Evolutionary conservation across 2,329 filamentous ascomycete genomes (phyloP), one percentile per base, ranked within the genome.

Genomic region (Fusarium vanettenii): DNA sequence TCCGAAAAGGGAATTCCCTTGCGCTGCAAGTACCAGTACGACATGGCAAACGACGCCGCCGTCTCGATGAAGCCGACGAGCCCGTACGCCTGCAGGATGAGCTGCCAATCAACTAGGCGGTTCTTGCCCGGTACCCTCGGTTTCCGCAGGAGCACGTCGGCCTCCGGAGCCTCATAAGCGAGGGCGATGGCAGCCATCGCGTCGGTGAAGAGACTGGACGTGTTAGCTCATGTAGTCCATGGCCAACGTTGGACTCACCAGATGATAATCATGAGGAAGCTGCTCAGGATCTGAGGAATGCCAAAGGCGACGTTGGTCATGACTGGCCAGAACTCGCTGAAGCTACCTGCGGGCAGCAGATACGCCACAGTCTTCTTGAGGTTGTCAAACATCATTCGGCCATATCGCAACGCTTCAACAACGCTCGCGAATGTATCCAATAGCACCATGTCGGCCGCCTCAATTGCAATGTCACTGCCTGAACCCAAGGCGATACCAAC

Each of bases 401-500:
- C 93, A 69, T 92, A 94, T 72, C 91, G 87, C 3, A 95, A 90
- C 1, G 93, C 93, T 78, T 93, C 89, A 6, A 95, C 90, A 35
- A 95, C 89, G 2, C 91, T 92, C 0, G 90, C 88, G 78, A 95
- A 95, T 0, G 90, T 91, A 62, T 95, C 93, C 7, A 97, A 87
- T 2, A 97, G 87, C 29, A 97, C 92, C 86, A 97, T 97, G 64
- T 93, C 92, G 0, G 94, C 93, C 0, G 93, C 93, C 62, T 93
- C 93, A 73, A 97, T 91, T 5, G 95, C 95, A 39, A 97, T 93
- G 79, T 97, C 95, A 0, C 92, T 94, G 6, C 94, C 94, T 1
- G 91, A 92, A 2, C 93, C 93, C 76, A 97, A 91, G 1, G 94
- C 93, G 70, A 97, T 96, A 66, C 94, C 94, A 1, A 97, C 91